Conservation (phyloP, 2,329 filamentous ascomycete genomes). For the Phialocephala sp. region DNA sequence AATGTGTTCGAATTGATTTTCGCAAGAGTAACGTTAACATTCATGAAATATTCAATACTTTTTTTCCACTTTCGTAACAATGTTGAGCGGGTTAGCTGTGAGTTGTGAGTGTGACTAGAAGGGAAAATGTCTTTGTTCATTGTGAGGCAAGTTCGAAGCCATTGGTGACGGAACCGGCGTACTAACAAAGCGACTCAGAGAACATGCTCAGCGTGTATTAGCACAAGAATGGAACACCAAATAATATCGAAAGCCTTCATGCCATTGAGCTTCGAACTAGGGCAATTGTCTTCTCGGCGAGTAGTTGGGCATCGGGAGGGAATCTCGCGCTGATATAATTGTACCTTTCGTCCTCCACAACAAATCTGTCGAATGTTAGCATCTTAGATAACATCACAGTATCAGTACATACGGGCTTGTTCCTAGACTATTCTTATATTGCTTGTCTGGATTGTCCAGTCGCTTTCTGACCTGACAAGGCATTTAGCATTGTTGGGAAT, state of each 20-base stretch:
- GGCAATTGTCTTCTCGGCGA: constrained; percentile 50
- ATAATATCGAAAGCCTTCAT: constrained; percentile 1
- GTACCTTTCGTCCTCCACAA: constrained; percentile 54
- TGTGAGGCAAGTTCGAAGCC: not conserved
- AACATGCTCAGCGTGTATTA: not conserved
- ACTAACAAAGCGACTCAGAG: not conserved
- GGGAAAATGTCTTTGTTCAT: not conserved
- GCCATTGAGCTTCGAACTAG: constrained; percentile 44
- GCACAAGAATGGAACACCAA: not conserved
- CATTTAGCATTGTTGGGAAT: not conserved
- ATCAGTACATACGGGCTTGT: constrained; percentile 48
- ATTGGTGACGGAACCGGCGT: not conserved
- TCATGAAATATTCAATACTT: too few relatives aligned
- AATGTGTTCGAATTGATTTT: not conserved
- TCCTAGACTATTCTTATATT: constrained; percentile 52
- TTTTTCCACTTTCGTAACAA: too few relatives aligned
- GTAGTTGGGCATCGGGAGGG: constrained; percentile 50
- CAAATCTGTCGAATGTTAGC: constrained; percentile 46
- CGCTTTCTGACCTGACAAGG: constrained; percentile 49
- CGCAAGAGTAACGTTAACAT: too few relatives aligned
- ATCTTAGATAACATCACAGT: not conserved
- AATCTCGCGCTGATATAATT: constrained; percentile 57
- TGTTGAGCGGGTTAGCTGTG: too few relatives aligned
- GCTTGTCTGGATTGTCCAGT: constrained; percentile 48
- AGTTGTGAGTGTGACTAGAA: not conserved